phyloP scores from a whole-genome alignment of 805 yeast species.

The Trichomonascus vanleenenianus region DNA sequence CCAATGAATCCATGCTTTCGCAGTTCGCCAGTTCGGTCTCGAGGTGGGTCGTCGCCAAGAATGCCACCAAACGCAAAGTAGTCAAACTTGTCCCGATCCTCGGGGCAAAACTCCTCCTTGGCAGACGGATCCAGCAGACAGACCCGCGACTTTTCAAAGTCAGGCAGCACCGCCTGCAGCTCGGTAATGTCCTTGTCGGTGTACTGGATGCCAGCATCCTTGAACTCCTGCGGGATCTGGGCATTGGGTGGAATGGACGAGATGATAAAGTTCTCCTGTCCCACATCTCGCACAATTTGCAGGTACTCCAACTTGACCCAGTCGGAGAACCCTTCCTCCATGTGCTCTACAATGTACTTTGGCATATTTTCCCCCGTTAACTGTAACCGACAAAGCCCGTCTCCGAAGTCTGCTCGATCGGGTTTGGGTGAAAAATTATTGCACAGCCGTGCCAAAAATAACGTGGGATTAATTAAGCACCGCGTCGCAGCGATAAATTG shows the following conservation, averaged over 20 bases:
- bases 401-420: too few species aligned
- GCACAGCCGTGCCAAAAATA: too few species aligned
- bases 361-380: too few species aligned
- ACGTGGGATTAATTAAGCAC: too few species aligned
- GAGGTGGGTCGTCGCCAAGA: slow-evolving; percentile 77
- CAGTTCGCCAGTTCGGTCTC: slow-evolving; percentile 89
- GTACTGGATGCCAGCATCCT: slow-evolving; percentile 66
- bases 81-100: slow-evolving; percentile 59
- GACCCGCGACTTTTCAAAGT: slow-evolving; percentile 41
- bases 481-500: too few species aligned
- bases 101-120: slow-evolving; percentile 59
- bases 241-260: slow-evolving; percentile 68
- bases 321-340: slow-evolving; percentile 94
- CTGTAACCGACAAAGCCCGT: too few species aligned
- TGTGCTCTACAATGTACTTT: slow-evolving; percentile 90
- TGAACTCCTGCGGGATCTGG: slow-evolving; percentile 57
- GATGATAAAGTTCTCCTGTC: slow-evolving; percentile 62
- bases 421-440: too few species aligned
- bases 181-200: slow-evolving; percentile 60
- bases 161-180: slow-evolving; percentile 26
- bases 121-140: slow-evolving; percentile 92
- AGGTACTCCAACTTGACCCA: slow-evolving; percentile 90
- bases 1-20: slow-evolving; percentile 83
- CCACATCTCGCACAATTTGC: slow-evolving; percentile 77
- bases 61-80: slow-evolving; percentile 96